A percentile compares a stretch with the other conserved stretches of the same genome.
Evolutionary conservation across 768 basidiomycete genomes (phyloP).

Genomic region (Mycena belliarum): DNA sequence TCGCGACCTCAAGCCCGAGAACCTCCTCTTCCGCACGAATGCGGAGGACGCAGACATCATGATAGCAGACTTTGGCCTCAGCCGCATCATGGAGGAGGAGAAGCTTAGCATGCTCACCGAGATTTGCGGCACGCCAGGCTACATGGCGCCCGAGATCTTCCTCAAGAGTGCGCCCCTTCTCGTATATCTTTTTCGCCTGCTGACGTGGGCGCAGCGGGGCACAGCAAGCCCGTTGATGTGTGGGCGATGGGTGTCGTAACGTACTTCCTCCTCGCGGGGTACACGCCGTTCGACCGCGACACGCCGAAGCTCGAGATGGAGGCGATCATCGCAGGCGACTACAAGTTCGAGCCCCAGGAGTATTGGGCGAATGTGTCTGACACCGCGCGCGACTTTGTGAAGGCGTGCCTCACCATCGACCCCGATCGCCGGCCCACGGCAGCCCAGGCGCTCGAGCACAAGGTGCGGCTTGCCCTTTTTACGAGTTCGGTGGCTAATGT

Average conservation of each 20-base stretch:
- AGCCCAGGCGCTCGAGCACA: conserved; percentile 55
- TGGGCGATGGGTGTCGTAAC: conserved; percentile 99
- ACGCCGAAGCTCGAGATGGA: conserved; percentile 88
- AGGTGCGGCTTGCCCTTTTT: conserved; percentile 22
- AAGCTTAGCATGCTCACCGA: conserved; percentile 88
- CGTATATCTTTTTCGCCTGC: not conserved
- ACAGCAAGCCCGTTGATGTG: conserved; percentile 91
- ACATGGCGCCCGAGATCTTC: conserved; percentile 98
- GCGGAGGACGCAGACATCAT: conserved; percentile 93
- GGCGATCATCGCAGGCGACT: conserved; percentile 92
- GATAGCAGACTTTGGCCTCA: conserved; percentile 96
- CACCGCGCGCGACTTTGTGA: conserved; percentile 65
- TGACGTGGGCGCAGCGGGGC: conserved; percentile 58
- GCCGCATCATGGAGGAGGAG: conserved; percentile 87
- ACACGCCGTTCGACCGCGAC: conserved; percentile 97
- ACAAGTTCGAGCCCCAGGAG: conserved; percentile 73
- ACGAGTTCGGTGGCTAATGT: too few species aligned
- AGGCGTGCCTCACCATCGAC: conserved; percentile 68
- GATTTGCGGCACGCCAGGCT: conserved; percentile 95
- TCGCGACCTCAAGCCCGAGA: conserved; percentile 96
- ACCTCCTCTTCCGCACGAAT: conserved; percentile 88
- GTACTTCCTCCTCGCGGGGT: conserved; percentile 89
- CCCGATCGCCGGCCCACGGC: conserved; percentile 66
- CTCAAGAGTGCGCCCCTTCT: conserved; percentile 62
- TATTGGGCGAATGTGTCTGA: conserved; percentile 66